These are phyloP conservation scores for Petunia secreta DNA, from an alignment of 257 asterid species.

Conservation along the genomic window DNA sequence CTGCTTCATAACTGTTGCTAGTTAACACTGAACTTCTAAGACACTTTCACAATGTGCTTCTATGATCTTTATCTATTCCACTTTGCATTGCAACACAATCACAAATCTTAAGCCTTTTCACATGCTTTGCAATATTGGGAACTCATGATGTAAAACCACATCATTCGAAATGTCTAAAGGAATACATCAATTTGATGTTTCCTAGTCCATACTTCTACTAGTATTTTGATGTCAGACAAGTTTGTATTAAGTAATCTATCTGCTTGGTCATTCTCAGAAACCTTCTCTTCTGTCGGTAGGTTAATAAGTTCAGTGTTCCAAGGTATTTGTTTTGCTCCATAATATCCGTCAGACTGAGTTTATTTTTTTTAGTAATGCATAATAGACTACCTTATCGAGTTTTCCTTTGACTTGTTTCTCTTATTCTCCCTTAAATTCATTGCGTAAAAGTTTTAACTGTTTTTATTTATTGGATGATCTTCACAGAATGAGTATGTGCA, in stretches of 20 bases:
- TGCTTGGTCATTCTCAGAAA: neutral
- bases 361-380: neutral
- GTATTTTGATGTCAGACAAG: neutral
- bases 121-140: neutral
- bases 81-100: neutral
- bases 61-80: neutral
- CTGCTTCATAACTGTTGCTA: neutral
- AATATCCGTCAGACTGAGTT: neutral
- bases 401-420: neutral
- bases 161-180: too few species aligned
- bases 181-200: too few species aligned
- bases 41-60: neutral
- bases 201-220: too few species aligned
- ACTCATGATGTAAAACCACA: too few species aligned
- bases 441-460: neutral
- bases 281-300: neutral
- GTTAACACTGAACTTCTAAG: neutral
- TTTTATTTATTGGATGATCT: constrained; percentile 13
- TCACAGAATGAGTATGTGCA: constrained; percentile 76
- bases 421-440: neutral
- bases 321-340: neutral
- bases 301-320: neutral
- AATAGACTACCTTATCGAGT: neutral
- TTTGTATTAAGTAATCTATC: neutral
- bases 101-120: neutral